These are phyloP conservation scores for Andrographis paniculata DNA, from an alignment of 305 asterid species.

Conservation along the genomic window DNA sequence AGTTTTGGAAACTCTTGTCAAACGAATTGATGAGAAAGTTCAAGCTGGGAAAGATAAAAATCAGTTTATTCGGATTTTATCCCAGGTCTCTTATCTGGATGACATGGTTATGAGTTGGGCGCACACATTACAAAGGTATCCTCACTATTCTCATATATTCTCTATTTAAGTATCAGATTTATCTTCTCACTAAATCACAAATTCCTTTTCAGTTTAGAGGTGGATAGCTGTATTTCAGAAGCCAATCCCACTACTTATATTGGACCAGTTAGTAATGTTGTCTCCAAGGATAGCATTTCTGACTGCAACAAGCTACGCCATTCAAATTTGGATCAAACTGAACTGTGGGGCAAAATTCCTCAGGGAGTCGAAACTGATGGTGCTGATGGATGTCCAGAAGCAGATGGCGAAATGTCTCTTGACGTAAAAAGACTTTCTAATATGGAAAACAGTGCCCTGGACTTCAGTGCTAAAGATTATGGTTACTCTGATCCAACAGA, in stretches of 20 bases:
- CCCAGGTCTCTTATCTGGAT: slow-evolving; percentile 93
- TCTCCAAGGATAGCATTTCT: slow-evolving; percentile 23
- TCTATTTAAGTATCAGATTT: slow-evolving; percentile 8
- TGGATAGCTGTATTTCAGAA: slow-evolving; percentile 37
- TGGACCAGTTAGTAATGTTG: slow-evolving; percentile 19
- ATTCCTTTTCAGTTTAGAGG: slow-evolving; percentile 62
- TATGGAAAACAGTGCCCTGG: slow-evolving; percentile 20
- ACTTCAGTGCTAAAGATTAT: slow-evolving; percentile 23
- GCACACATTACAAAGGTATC: slow-evolving; percentile 67
- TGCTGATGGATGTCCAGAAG: slow-evolving; percentile 18
- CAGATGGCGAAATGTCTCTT: slow-evolving; percentile 19
- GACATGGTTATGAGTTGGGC: slow-evolving; percentile 86
- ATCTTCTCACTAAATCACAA: slow-evolving; percentile 15
- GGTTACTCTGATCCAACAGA: slow-evolving; percentile 21
- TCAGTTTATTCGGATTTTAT: slow-evolving; percentile 57
- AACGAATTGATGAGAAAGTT: slow-evolving; percentile 49
- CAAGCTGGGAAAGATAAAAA: slow-evolving; percentile 74
- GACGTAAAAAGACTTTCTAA: slow-evolving; percentile 21
- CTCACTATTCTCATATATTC: slow-evolving; percentile 2
- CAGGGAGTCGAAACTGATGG: slow-evolving; percentile 24
- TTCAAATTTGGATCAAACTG: slow-evolving; percentile 23
- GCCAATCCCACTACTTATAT: slow-evolving; percentile 23
- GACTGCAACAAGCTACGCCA: slow-evolving; percentile 23
- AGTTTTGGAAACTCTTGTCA: slow-evolving; percentile 71
- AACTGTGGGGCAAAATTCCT: slow-evolving; percentile 22